phyloP scores from a whole-genome alignment of 2,329 filamentous ascomycete genomes.

The Pseudogymnoascus sp. region DNA sequence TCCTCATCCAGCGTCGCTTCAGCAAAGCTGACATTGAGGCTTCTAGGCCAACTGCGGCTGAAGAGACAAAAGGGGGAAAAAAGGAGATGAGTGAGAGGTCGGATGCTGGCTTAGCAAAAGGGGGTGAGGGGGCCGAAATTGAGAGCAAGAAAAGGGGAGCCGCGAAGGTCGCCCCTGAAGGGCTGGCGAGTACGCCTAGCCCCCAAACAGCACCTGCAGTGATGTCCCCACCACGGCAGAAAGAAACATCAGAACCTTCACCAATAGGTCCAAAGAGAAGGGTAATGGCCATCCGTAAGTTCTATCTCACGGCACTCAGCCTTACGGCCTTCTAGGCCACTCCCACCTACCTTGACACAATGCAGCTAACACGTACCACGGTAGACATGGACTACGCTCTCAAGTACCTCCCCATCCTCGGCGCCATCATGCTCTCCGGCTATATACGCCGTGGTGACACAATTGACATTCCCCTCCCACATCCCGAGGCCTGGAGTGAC shows the following conservation, averaged over 20 bases:
- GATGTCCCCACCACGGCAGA: background rate
- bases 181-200: constrained; percentile 4
- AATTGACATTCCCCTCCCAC: constrained; percentile 51
- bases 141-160: background rate
- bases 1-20: constrained; percentile 44
- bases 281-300: constrained; percentile 42
- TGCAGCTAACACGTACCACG: background rate
- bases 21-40: constrained; percentile 34
- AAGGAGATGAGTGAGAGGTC: background rate
- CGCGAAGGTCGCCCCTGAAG: constrained; percentile 6
- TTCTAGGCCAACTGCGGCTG: background rate
- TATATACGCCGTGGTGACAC: constrained; percentile 44
- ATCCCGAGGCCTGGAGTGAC: constrained; percentile 47
- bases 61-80: background rate
- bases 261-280: constrained; percentile 13
- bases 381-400: constrained; percentile 43
- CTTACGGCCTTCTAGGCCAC: constrained; percentile 13
- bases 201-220: background rate
- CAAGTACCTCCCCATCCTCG: constrained; percentile 45
- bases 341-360: constrained; percentile 6
- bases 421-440: constrained; percentile 46
- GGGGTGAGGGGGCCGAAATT: background rate
- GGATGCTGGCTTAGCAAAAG: background rate
- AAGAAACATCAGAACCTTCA: background rate
- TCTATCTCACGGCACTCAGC: constrained; percentile 7